Percentiles rank a stretch among this genome's conserved stretches.
phyloP scores from a whole-genome alignment of 2,329 filamentous ascomycete species.

The Sclerotiophoma versabilis region DNA sequence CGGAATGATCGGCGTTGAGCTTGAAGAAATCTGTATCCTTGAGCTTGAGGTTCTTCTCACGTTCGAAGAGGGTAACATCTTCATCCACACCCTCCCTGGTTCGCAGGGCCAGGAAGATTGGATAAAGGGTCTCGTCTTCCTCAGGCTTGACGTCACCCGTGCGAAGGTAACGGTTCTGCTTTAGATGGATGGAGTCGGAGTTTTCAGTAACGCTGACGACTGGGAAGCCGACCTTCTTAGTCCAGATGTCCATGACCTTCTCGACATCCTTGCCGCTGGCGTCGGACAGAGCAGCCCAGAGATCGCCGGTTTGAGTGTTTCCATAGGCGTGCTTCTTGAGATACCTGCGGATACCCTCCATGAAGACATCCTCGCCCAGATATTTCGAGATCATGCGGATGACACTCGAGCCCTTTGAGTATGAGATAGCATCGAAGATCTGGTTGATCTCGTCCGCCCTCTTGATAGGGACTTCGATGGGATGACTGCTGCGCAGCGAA shows the following conservation, averaged over 20 bases:
- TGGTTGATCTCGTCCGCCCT: conserved; percentile 96
- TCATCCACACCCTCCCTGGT: conserved; percentile 85
- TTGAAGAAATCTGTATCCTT: conserved; percentile 90
- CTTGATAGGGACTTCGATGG: conserved; percentile 95
- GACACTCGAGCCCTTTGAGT: conserved; percentile 95
- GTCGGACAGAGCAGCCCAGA: conserved; percentile 86
- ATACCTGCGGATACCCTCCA: conserved; percentile 89
- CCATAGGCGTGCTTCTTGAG: conserved; percentile 97
- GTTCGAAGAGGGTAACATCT: conserved; percentile 72
- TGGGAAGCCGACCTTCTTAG: conserved; percentile 92
- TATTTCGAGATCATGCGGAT: conserved; percentile 97
- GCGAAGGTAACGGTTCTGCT: conserved; percentile 93
- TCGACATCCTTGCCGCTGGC: conserved; percentile 92
- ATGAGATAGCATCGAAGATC: conserved; percentile 97
- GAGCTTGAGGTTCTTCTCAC: conserved; percentile 80
- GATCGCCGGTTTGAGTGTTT: conserved; percentile 88
- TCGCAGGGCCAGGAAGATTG: conserved; percentile 85
- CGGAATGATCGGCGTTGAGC: conserved; percentile 92
- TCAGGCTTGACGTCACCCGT: conserved; percentile 94
- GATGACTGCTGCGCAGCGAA: conserved; percentile 91
- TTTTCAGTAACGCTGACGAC: conserved; percentile 85
- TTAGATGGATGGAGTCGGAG: conserved; percentile 78
- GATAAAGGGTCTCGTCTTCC: conserved; percentile 86
- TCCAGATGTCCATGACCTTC: conserved; percentile 94
- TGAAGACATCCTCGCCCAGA: conserved; percentile 88